Percentiles rank a stretch among this genome's conserved stretches.
Conservation (phyloP, 129 eudicot species). For the Saussurea involucrata region DNA sequence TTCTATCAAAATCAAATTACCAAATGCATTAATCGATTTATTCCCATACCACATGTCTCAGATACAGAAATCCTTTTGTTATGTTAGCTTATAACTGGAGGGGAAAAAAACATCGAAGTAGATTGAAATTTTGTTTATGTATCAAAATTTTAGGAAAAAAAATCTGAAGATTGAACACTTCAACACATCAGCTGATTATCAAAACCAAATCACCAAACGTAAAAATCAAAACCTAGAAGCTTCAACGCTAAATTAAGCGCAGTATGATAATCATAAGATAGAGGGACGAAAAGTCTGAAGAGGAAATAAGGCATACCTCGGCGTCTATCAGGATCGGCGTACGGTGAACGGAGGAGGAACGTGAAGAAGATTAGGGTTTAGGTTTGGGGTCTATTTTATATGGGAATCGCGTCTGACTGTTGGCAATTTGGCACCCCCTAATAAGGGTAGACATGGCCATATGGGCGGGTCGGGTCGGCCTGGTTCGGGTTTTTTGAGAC, state of each 20-base stretch:
- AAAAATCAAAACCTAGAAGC: background rate
- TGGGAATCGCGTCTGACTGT: background rate
- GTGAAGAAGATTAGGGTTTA: conserved; percentile 30
- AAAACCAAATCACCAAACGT: background rate
- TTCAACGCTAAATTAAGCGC: background rate
- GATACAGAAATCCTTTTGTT: background rate
- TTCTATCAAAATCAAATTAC: background rate
- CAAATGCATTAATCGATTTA: background rate
- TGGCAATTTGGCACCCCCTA: too few relatives aligned
- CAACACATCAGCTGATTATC: background rate
- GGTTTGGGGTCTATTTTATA: conserved; percentile 10
- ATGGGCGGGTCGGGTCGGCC: too few relatives aligned
- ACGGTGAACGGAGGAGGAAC: background rate
- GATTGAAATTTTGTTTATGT: background rate
- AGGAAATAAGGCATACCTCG: conserved; percentile 11
- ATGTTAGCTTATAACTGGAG: background rate
- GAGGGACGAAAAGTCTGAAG: background rate
- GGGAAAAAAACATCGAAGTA: background rate
- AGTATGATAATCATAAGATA: background rate
- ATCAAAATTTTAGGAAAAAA: background rate
- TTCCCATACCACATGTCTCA: background rate
- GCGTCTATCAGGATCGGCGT: conserved; percentile 17
- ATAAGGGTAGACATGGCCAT: too few relatives aligned
- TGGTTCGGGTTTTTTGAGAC: too few relatives aligned
- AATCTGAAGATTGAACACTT: background rate